These are phyloP conservation scores for Phytophthora foliorum DNA, from an alignment of 352 stramenopile species.

Conservation along the genomic window DNA sequence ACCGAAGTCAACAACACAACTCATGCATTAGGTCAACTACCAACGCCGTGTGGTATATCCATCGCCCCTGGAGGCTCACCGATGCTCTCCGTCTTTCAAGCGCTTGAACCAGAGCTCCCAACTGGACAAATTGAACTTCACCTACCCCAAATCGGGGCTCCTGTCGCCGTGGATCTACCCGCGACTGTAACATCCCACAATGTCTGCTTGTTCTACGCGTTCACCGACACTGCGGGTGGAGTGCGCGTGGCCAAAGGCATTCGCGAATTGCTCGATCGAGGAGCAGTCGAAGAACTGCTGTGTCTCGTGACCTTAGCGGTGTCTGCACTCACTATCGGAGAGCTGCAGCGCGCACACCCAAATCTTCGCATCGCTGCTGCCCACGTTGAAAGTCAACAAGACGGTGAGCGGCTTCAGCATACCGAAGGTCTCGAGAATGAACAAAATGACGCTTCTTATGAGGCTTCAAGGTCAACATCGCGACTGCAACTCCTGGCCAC, in stretches of 20 bases:
- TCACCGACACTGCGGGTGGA: constrained; percentile 12
- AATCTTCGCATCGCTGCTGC: constrained; percentile 27
- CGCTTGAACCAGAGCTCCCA: constrained; percentile 40
- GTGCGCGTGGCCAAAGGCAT: constrained; percentile 29
- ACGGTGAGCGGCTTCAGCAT: constrained; percentile 3
- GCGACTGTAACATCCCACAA: constrained; percentile 17
- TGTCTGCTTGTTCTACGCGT: constrained; percentile 34
- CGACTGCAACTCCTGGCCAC: constrained; percentile 16
- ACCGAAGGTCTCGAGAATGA: constrained; percentile 1
- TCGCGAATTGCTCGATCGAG: constrained; percentile 21
- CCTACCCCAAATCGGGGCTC: constrained; percentile 9
- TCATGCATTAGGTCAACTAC: too few relatives aligned
- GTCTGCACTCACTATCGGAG: constrained; percentile 20
- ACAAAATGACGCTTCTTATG: not conserved
- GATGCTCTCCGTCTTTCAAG: constrained; percentile 40
- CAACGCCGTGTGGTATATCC: constrained; percentile 15
- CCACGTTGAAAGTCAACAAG: constrained; percentile 26
- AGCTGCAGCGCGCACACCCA: constrained; percentile 35
- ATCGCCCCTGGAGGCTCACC: constrained; percentile 20
- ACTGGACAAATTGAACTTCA: constrained; percentile 33
- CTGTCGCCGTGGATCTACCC: constrained; percentile 26
- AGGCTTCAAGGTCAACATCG: not conserved
- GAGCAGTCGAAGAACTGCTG: constrained; percentile 27
- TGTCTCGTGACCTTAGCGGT: constrained; percentile 35
- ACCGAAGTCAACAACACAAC: constrained; percentile 3